Evolutionary conservation across 805 yeast species (phyloP).

Genomic region (Naumovozyma castellii): DNA sequence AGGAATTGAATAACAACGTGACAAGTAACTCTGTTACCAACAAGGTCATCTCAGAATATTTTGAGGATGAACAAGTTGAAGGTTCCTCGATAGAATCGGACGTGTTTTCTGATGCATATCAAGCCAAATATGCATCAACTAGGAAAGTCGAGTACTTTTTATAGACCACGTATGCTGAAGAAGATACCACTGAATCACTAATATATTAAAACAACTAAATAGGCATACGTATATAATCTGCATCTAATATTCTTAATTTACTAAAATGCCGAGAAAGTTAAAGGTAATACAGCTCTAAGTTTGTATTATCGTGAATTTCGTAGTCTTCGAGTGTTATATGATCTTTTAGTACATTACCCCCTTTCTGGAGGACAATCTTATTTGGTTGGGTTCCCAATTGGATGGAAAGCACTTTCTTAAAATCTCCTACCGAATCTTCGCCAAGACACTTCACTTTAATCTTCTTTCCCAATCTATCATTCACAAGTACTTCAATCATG

Average conservation of each 20-base stretch:
- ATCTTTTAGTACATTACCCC: constrained; percentile 75
- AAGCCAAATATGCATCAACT: constrained; percentile 25
- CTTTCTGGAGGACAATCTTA: constrained; percentile 65
- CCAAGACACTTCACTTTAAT: constrained; percentile 80
- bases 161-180: constrained; percentile 3
- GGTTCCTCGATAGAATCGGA: constrained; percentile 8
- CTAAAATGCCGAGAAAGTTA: constrained; percentile 16
- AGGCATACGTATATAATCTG: not conserved
- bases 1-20: constrained; percentile 26
- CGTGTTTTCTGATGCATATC: constrained; percentile 29
- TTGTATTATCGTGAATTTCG: constrained; percentile 84
- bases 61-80: constrained; percentile 5
- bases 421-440: constrained; percentile 80
- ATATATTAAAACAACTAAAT: not conserved
- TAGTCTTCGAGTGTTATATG: constrained; percentile 91
- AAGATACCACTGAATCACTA: not conserved
- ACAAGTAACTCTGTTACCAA: constrained; percentile 1
- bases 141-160: constrained; percentile 30
- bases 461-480: constrained; percentile 78
- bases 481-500: constrained; percentile 68
- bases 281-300: constrained; percentile 72
- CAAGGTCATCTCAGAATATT: constrained; percentile 9
- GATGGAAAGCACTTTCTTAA: constrained; percentile 71
- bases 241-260: not conserved
- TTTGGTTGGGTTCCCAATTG: constrained; percentile 70